Conservation (phyloP, 345 rosid genomes). For the Combretum micranthum region DNA sequence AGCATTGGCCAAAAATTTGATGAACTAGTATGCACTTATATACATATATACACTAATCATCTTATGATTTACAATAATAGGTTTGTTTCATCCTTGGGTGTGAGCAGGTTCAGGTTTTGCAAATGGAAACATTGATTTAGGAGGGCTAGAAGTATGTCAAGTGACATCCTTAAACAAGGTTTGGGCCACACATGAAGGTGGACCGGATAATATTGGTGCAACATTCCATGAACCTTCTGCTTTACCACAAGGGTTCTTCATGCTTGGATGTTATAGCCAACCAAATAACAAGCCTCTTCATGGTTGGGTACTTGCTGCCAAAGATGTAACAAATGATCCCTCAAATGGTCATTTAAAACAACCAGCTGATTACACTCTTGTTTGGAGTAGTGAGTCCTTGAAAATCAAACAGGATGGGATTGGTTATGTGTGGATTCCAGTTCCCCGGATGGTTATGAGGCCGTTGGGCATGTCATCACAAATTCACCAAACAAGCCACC, state of each 20-base stretch:
- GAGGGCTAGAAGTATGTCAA: conserved; percentile 13
- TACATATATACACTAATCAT: neutral
- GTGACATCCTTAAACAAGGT: conserved; percentile 15
- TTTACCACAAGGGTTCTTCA: conserved; percentile 13
- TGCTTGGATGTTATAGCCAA: conserved; percentile 16
- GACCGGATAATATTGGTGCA: conserved; percentile 17
- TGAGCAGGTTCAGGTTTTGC: conserved; percentile 13
- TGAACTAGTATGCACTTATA: neutral
- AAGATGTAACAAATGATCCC: conserved; percentile 6
- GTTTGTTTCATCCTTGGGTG: too few relatives aligned
- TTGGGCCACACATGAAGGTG: conserved; percentile 19
- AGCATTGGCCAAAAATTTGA: too few relatives aligned
- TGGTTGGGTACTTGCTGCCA: conserved; percentile 13
- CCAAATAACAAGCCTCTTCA: conserved; percentile 12
- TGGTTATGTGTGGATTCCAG: conserved; percentile 16
- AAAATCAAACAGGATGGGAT: conserved; percentile 16
- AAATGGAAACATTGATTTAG: conserved; percentile 10
- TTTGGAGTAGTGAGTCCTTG: conserved; percentile 15
- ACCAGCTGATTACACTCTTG: conserved; percentile 12
- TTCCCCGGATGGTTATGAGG: conserved; percentile 15
- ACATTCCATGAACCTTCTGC: conserved; percentile 16
- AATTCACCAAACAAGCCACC: conserved; percentile 7
- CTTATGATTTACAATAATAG: too few relatives aligned
- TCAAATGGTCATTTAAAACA: neutral
- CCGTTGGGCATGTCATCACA: conserved; percentile 12